A percentile compares a stretch with the other conserved stretches of the same genome.
Conservation (phyloP, 2,329 filamentous ascomycete species). For the Fonsecaea nubica region DNA sequence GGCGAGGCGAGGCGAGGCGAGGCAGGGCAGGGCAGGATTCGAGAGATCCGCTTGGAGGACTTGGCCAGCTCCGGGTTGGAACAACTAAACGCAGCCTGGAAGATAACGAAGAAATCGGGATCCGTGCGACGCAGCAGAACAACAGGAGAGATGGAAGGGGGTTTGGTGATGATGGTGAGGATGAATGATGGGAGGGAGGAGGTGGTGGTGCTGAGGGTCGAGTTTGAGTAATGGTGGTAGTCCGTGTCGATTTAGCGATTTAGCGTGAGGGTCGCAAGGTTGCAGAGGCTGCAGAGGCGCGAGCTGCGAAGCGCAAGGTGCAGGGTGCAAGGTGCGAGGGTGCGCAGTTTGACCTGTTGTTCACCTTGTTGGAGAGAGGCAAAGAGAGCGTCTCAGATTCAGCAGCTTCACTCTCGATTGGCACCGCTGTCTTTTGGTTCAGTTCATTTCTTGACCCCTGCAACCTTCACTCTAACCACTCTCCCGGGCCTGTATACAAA, state of each 20-base stretch:
- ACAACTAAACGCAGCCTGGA: constrained; percentile 11
- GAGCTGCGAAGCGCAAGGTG: background rate
- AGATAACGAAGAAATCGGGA: constrained; percentile 11
- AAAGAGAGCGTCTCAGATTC: background rate
- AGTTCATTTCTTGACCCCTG: background rate
- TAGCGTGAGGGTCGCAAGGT: constrained; percentile 3
- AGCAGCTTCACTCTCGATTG: background rate
- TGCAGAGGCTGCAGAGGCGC: background rate
- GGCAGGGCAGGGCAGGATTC: constrained; percentile 16
- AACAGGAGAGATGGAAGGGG: constrained; percentile 15
- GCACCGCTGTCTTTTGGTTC: constrained; percentile 2
- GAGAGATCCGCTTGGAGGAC: constrained; percentile 17
- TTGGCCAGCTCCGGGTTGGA: constrained; percentile 8
- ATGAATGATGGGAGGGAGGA: constrained; percentile 14
- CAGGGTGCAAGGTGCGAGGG: background rate
- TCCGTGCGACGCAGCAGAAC: constrained; percentile 8
- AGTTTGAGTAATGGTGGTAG: constrained; percentile 10
- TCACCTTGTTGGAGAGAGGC: background rate
- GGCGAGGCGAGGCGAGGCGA: constrained; percentile 30
- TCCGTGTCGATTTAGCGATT: constrained; percentile 13
- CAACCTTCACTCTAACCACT: background rate
- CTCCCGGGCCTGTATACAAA: constrained; percentile 5
- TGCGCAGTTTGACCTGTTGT: background rate
- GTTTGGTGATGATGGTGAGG: constrained; percentile 7
- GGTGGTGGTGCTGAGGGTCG: constrained; percentile 14